phyloP scores from a whole-genome alignment of 306 rosid genomes.

The Vachellia pachyceras region DNA sequence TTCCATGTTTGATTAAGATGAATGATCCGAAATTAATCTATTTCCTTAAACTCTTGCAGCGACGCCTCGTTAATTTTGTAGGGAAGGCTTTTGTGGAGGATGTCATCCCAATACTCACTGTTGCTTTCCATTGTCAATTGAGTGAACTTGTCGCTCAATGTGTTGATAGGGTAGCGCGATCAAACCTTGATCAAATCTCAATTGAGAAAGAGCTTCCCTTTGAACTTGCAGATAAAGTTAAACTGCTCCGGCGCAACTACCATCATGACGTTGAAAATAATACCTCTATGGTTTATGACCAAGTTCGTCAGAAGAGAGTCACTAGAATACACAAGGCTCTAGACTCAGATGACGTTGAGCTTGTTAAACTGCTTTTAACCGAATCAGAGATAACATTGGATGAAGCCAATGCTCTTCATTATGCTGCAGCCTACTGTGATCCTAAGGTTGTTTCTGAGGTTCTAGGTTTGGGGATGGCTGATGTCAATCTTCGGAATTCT shows the following conservation, averaged over 20 bases:
- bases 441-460: conserved; percentile 89
- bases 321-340: conserved; percentile 79
- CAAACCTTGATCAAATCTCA: conserved; percentile 72
- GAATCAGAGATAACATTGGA: conserved; percentile 78
- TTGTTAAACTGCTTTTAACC: conserved; percentile 69
- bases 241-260: conserved; percentile 49
- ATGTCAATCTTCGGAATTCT: conserved; percentile 66
- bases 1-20: not conserved
- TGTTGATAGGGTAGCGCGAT: conserved; percentile 73
- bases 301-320: conserved; percentile 61
- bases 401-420: conserved; percentile 87
- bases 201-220: conserved; percentile 80
- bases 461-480: conserved; percentile 66
- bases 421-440: conserved; percentile 92
- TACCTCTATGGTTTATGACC: conserved; percentile 42
- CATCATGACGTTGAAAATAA: conserved; percentile 51
- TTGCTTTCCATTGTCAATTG: conserved; percentile 75
- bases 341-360: conserved; percentile 93
- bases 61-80: conserved; percentile 77
- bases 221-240: conserved; percentile 59
- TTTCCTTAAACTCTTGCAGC: conserved; percentile 60
- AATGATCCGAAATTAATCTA: conserved; percentile 26
- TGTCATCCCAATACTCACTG: conserved; percentile 74
- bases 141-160: conserved; percentile 65
- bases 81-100: conserved; percentile 90